Percentiles rank a stretch among this genome's conserved stretches.
These are phyloP conservation scores for Cyclotella kingstonii DNA, from an alignment of 108 stramenopile genomes.

Conservation along the genomic window DNA sequence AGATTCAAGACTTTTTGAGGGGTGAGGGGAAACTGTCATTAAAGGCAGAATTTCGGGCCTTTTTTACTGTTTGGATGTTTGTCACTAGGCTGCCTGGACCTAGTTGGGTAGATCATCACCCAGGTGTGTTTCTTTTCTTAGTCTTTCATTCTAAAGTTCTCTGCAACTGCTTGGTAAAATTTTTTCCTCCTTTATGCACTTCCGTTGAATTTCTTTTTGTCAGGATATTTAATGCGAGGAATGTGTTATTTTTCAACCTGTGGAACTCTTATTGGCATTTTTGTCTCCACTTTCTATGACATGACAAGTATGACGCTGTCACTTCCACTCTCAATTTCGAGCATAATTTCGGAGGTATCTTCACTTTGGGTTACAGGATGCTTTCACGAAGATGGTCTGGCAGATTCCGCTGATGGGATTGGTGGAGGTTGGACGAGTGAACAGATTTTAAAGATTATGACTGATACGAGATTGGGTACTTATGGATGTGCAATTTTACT, in stretches of 20 bases:
- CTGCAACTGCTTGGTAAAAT: neutral
- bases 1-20: slow-evolving; percentile 51
- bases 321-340: slow-evolving; percentile 44
- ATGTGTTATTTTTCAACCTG: slow-evolving; percentile 72
- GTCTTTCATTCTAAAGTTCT: no score
- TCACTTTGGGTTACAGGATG: slow-evolving; percentile 63
- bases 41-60: slow-evolving; percentile 47
- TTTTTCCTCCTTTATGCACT: neutral
- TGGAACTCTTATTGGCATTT: slow-evolving; percentile 54
- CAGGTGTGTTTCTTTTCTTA: slow-evolving; percentile 32
- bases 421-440: slow-evolving; percentile 76
- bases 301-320: slow-evolving; percentile 20
- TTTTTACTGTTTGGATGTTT: slow-evolving; percentile 65
- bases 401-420: slow-evolving; percentile 60
- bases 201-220: no score
- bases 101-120: slow-evolving; percentile 65
- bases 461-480: slow-evolving; percentile 76
- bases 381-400: slow-evolving; percentile 84
- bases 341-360: slow-evolving; percentile 24
- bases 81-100: slow-evolving; percentile 69
- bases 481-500: slow-evolving; percentile 71
- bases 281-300: slow-evolving; percentile 47
- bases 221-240: slow-evolving; percentile 64
- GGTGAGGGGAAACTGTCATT: slow-evolving; percentile 21
- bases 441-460: slow-evolving; percentile 83